Percentiles rank a stretch among this genome's conserved stretches.
Conservation (phyloP, 768 basidiomycete species). For the Sporobolomyces phaffii region DNA sequence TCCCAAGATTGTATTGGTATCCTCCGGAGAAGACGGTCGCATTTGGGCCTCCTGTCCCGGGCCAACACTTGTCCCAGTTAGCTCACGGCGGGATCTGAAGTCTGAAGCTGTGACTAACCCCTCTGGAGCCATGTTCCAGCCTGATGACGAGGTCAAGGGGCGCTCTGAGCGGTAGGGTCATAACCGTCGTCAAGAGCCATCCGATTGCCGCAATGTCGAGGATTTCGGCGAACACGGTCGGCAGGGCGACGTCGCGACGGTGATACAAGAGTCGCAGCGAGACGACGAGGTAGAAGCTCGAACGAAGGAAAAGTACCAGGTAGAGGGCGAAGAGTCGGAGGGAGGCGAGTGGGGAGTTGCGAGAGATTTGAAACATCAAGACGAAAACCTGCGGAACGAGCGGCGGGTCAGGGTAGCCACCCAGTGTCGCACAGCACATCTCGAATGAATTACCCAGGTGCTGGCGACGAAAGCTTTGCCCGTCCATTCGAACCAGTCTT, state of each 20-base stretch:
- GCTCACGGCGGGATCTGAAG: too few species aligned
- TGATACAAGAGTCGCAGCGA: not conserved
- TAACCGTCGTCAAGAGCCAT: not conserved
- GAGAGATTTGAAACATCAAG: not conserved
- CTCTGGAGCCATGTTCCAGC: not conserved
- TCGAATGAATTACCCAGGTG: conserved; percentile 14
- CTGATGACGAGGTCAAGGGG: conserved; percentile 6
- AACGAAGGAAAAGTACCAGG: conserved; percentile 3
- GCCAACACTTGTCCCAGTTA: too few species aligned
- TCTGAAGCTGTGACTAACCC: not conserved
- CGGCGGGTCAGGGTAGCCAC: too few species aligned
- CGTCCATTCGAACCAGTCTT: fast-evolving
- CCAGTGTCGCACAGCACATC: too few species aligned
- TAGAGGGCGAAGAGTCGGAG: conserved; percentile 19
- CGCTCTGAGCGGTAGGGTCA: conserved; percentile 13
- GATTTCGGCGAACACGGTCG: not conserved
- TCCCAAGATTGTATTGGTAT: conserved; percentile 26
- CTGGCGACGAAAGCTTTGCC: not conserved
- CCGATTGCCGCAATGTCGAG: conserved; percentile 3
- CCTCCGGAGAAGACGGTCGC: conserved; percentile 29
- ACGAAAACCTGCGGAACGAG: conserved; percentile 4
- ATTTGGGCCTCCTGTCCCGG: not conserved
- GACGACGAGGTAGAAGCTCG: not conserved
- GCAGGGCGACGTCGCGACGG: too few species aligned
- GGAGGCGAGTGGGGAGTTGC: not conserved